Base-by-base conservation (phyloP, 192 early-diverging fungal species). In the Martensiomyces pterosporus region DNA sequence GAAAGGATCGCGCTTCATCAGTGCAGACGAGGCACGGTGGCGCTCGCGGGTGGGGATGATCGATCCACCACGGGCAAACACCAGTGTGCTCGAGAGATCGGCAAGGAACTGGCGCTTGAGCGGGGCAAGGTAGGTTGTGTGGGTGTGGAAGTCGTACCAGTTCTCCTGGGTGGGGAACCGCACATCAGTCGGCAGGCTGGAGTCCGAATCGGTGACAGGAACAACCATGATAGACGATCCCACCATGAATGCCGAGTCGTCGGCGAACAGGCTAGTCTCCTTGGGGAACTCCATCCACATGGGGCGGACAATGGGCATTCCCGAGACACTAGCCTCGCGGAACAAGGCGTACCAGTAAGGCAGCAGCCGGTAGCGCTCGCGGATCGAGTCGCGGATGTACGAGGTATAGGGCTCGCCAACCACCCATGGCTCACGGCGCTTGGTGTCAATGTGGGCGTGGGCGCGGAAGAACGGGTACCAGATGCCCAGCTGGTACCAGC, bases 401-500 rank as follows among this genome's bases (percentile, higher is more conserved):
- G 63, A 50, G 17, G 88, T 86, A 26, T 87, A 85, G 1, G 88
- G 87, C 56, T 96, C 93, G 26, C 89, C 92, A 70, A 90, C 82
- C 17, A 98, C 52, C 89, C 93, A 99, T 6, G 97, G 97, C 60
- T 99, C 97, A 26, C 94, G 85, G 24, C 97, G 86, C 61, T 92
- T 94, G 19, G 93, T 92, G 69, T 97, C 94, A 45, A 97, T 88
- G 64, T 99, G 94, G 3, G 97, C 92, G 64, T 99, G 97, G 2
- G 84, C 97, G 22, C 97, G 85, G 82, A 96, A 92, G 71, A 99
- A 99, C 9, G 97, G 97, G 49, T 98, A 91, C 72, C 88, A 94
- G 24, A 86, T 83, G 9, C 82, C 97, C 10, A 86, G 78, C 76
- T 99, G 97, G 67, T 97, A 99, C 97, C 97, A 99, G n/a, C 97